Evolutionary conservation across 768 basidiomycete genomes (phyloP).

Genomic region (Mycena amicta): DNA sequence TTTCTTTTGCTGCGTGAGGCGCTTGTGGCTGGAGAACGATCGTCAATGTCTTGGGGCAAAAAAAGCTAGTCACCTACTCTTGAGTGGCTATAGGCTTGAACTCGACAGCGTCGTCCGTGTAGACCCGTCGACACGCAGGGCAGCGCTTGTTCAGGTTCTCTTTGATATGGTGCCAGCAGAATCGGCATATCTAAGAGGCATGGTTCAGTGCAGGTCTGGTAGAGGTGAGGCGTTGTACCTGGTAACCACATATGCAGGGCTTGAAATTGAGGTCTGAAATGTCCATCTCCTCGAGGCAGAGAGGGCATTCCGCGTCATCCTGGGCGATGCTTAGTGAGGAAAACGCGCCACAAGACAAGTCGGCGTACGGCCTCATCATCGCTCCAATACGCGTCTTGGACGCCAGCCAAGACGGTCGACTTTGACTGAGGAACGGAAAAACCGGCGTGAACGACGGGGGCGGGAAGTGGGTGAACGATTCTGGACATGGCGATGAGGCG

Average conservation of each 20-base stretch:
- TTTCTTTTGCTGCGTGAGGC: conserved; percentile 93
- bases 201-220: conserved; percentile 8
- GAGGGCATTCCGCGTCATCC: conserved; percentile 98
- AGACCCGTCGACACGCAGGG: conserved; percentile 92
- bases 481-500: conserved; percentile 33
- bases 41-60: conserved; percentile 17
- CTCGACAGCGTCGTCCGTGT: conserved; percentile 90
- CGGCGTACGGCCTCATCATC: conserved; percentile 80
- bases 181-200: conserved; percentile 83
- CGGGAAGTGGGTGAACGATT: conserved; percentile 61
- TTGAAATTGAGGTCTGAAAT: conserved; percentile 99
- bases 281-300: conserved; percentile 99
- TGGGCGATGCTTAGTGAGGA: conserved; percentile 34
- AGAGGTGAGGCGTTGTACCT: conserved; percentile 50
- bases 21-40: conserved; percentile 72
- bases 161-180: conserved; percentile 99
- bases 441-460: conserved; percentile 72
- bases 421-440: conserved; percentile 78
- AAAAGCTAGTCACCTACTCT: conserved; percentile 66
- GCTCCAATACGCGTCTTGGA: conserved; percentile 97
- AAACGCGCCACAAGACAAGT: conserved; percentile 13
- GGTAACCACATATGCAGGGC: conserved; percentile 98
- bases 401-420: conserved; percentile 84
- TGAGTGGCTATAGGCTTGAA: conserved; percentile 95
- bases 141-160: conserved; percentile 94